Evolutionary conservation across 768 basidiomycete species (phyloP).

Genomic region (Suillus occidentalis): DNA sequence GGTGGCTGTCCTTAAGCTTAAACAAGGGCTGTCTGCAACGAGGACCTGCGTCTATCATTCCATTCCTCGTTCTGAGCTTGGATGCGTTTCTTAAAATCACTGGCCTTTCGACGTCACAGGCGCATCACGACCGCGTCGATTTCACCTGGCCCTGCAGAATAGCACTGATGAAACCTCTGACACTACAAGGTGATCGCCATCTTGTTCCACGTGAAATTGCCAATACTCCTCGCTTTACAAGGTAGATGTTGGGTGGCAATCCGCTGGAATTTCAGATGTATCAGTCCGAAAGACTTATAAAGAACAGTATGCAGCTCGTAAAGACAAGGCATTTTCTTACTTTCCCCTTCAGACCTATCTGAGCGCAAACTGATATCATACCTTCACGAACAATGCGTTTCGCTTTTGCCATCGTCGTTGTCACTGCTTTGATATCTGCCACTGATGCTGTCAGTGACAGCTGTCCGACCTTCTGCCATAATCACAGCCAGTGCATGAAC

Average conservation of each 20-base stretch:
- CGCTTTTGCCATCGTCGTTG: neutral
- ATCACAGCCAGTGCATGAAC: neutral
- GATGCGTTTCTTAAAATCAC: too few species aligned
- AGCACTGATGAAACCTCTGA: too few species aligned
- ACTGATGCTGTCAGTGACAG: neutral
- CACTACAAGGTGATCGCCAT: neutral
- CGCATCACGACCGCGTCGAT: too few species aligned
- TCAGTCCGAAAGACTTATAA: neutral
- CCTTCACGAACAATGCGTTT: neutral
- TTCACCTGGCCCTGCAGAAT: too few species aligned
- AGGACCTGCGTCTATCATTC: too few species aligned
- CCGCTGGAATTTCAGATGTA: neutral
- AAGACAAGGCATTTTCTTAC: neutral
- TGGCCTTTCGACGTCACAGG: too few species aligned
- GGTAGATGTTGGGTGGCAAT: neutral
- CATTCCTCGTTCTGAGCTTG: too few species aligned
- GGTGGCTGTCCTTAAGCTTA: too few species aligned
- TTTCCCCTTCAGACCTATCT: neutral
- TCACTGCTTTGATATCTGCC: neutral
- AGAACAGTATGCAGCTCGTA: neutral
- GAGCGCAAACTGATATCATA: neutral
- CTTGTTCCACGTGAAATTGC: neutral
- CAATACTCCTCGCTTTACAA: neutral
- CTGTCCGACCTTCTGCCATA: neutral
- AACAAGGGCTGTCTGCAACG: too few species aligned